phyloP scores from a whole-genome alignment of 768 basidiomycete species.

The Tulasnella sp. region DNA sequence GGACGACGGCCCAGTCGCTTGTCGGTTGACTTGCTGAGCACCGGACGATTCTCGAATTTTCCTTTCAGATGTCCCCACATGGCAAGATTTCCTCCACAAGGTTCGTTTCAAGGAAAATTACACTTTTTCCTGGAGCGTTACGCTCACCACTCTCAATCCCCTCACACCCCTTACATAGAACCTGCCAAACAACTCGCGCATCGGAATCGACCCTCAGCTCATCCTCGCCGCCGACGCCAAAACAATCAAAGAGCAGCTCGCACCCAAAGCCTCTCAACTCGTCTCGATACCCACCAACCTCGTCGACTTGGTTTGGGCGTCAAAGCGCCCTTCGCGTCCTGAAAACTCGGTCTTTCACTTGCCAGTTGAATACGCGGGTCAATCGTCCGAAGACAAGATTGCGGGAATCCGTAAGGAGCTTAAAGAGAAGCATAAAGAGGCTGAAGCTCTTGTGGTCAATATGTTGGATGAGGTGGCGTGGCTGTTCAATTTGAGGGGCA shows the following conservation, averaged over 20 bases:
- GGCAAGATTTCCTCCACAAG: constrained; percentile 83
- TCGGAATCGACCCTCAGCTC: constrained; percentile 80
- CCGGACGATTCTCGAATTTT: neutral
- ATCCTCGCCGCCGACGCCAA: constrained; percentile 71
- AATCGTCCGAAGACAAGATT: constrained; percentile 65
- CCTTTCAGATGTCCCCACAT: constrained; percentile 71
- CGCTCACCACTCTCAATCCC: neutral
- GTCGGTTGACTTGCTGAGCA: constrained; percentile 18
- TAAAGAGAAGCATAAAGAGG: constrained; percentile 47
- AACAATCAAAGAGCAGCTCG: constrained; percentile 55
- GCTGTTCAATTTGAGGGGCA: constrained; percentile 88
- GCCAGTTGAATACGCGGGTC: constrained; percentile 67
- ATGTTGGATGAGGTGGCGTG: constrained; percentile 94
- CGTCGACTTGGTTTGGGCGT: constrained; percentile 73
- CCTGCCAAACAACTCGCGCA: constrained; percentile 55
- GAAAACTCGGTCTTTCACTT: constrained; percentile 63
- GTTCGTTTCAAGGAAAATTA: constrained; percentile 39
- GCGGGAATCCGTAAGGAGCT: constrained; percentile 61
- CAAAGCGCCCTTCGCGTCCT: constrained; percentile 64
- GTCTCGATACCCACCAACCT: constrained; percentile 66
- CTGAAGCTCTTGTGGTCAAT: constrained; percentile 68
- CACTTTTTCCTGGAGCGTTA: neutral
- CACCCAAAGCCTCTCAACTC: constrained; percentile 53
- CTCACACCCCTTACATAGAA: constrained; percentile 46
- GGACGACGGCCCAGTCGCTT: constrained; percentile 18